Evolutionary conservation across 345 rosid genomes (phyloP), one percentile per base, ranked within the genome.

Genomic region (Moricandia arvensis): DNA sequence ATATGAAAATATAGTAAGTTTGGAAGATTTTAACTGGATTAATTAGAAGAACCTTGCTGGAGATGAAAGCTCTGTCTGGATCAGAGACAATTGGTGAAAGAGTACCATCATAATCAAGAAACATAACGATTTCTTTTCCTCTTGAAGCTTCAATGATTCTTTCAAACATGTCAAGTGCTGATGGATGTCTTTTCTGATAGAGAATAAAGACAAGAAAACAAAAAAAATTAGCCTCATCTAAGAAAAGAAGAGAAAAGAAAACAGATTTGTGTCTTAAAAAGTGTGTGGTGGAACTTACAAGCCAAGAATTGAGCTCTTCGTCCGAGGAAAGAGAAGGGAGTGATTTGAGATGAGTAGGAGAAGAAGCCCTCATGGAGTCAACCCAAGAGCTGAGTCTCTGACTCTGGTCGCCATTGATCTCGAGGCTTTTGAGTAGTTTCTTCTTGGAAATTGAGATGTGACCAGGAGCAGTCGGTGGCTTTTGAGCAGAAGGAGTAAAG

Each of bases 51-150:
- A 91, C 98, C 90, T 95, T 85, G 29, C 60, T 85, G 54, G 99
- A 84, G 88, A 95, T 90, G 86, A 90, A 95, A 75, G 99, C 99
- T 81, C 83, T 76, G 69, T 95, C 99, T 7, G 99, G 99, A 60
- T 95, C 90, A 53, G 82, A 87, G 4, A 95, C 99, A 41, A 95
- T 95, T 1, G 99, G 99, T 0, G 99, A 95, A 54, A 95, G 96
- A 10, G 99, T 95, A 33, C 99, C 99, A 45, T 95, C 99, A 27
- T 95, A 95, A 62, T 95, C 99, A 29, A 95, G 82, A 74, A 95
- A 95, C 97, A 95, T 88, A 4, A 89, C 97, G 4, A 95, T 92
- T 58, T 95, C 87, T 71, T 95, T 95, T 47, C 99, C 99, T 54
- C 79, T 82, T 0, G 99, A 87, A 29, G 86, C 86, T 60, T 84